phyloP scores from a whole-genome alignment of 176 grass and related monocot genomes.

The Stipa capillata region DNA sequence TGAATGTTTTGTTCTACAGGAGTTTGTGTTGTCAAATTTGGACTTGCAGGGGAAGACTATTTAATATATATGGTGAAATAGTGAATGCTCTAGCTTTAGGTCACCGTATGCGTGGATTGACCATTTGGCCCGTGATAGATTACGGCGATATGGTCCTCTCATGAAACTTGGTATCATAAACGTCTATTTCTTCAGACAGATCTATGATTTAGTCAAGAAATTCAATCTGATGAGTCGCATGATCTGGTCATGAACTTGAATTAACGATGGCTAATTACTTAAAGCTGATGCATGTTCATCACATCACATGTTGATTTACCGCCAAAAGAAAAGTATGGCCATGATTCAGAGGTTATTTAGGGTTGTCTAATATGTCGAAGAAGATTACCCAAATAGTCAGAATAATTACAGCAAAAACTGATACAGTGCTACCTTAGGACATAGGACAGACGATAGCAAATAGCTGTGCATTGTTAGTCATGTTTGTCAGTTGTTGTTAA shows the following conservation, averaged over 20 bases:
- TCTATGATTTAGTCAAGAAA: not conserved
- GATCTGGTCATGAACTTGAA: not conserved
- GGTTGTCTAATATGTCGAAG: too few relatives aligned
- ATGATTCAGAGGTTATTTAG: not conserved
- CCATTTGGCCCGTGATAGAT: not conserved
- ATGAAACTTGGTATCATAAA: not conserved
- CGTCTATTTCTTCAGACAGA: not conserved
- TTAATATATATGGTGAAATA: not conserved
- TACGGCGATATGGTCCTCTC: not conserved
- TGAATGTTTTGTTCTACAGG: not conserved
- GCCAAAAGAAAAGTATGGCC: not conserved
- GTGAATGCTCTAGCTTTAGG: not conserved
- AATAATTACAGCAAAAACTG: not conserved
- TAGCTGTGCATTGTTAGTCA: not conserved
- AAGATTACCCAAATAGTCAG: not conserved
- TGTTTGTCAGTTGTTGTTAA: not conserved
- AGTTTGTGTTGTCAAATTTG: conserved; percentile 6
- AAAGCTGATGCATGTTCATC: not conserved
- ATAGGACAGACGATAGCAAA: not conserved
- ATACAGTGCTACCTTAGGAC: not conserved
- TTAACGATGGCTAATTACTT: not conserved
- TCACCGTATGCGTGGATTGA: not conserved
- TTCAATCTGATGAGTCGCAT: not conserved
- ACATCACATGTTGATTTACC: not conserved
- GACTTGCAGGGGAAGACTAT: not conserved